Base-by-base conservation (phyloP, 768 basidiomycete genomes). In the Infundibulicybe gibba region DNA sequence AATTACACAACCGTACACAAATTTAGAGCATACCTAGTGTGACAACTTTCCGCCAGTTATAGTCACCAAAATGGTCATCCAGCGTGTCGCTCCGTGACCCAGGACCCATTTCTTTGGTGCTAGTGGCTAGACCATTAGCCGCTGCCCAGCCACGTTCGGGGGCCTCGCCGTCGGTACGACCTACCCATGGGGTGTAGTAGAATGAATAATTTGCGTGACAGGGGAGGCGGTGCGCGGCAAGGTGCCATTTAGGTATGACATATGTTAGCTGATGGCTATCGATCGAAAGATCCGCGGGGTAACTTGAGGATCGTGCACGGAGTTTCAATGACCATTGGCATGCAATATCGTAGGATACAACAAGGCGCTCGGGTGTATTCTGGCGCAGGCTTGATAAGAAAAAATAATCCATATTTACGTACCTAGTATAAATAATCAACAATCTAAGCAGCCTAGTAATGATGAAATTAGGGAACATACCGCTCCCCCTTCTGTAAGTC, bases 401-500 rank as follows among this genome's bases (percentile, higher is more conserved):
- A 32, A 65, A 40, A 37, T 57, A 67, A 32, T 65, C 64, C 54
- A 65, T 64, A 40, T 65, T 64, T 0, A 55, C 57, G 40, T 64
- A 65, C 30, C 63, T 64, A n/a, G n/a, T n/a, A 40, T 2, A 14
- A 40, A 14, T 16, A 30, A 21, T 19, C 5, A 15, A 32, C 14
- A 32, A 20, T 32, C 30, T 30, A 16, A 34, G 39, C 15, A 21
- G 15, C 31, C 20, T 10, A 38, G 31, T 16, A 30, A n/a, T 44
- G 15, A 35, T 39, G 11, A 30, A 31, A 15, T 33, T 33, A 17
- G 9, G 51, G 55, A 3, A n/a, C 17, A 40, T 52, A 65, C 66
- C 56, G 31, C 51, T 68, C 66, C 0, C 67, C 67, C 40, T 60
- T 61, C 42, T 69, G 68, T 0, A 69, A 48, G 50, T 67, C 63